A percentile compares a stretch with the other conserved stretches of the same genome.
Conservation (phyloP, 2,329 filamentous ascomycete species). For the Blastomyces gilchristii region DNA sequence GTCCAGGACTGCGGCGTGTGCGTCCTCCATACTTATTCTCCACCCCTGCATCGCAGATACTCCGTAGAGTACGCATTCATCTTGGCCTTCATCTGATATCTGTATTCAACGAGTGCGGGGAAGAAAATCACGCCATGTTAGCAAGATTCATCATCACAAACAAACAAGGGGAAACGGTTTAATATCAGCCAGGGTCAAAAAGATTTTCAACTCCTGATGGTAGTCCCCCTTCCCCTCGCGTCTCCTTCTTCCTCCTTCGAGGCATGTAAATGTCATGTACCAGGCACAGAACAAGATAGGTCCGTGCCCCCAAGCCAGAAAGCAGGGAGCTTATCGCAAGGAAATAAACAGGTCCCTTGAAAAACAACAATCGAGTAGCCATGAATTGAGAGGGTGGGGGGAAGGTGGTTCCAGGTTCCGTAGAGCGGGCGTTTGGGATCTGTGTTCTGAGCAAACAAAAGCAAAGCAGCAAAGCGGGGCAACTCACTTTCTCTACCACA, state of each 20-base stretch:
- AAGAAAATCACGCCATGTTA: not conserved
- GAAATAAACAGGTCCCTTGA: not conserved
- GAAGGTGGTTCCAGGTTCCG: not conserved
- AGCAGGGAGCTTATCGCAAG: not conserved
- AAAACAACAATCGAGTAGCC: not conserved
- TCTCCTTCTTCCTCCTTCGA: no score
- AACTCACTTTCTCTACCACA: slow-evolving; percentile 91
- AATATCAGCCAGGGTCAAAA: not conserved
- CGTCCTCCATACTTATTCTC: slow-evolving; percentile 99
- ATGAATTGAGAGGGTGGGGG: not conserved
- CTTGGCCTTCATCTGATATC: slow-evolving; percentile 80
- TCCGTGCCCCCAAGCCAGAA: not conserved
- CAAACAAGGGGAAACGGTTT: not conserved
- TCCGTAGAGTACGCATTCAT: slow-evolving; percentile 87
- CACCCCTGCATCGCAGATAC: slow-evolving; percentile 99
- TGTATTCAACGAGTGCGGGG: slow-evolving; percentile 31
- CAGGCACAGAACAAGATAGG: not conserved
- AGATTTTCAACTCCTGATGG: not conserved
- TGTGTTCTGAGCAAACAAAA: not conserved
- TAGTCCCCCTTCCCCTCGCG: no score
- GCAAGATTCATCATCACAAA: not conserved
- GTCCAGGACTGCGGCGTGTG: slow-evolving; percentile 82
- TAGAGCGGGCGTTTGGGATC: not conserved
- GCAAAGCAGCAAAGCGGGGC: slow-evolving; percentile 13
- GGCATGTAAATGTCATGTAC: not conserved